A percentile compares a stretch with the other conserved stretches of the same genome.
Conservation (phyloP, 768 basidiomycete species). For the Clathrus columnatus region DNA sequence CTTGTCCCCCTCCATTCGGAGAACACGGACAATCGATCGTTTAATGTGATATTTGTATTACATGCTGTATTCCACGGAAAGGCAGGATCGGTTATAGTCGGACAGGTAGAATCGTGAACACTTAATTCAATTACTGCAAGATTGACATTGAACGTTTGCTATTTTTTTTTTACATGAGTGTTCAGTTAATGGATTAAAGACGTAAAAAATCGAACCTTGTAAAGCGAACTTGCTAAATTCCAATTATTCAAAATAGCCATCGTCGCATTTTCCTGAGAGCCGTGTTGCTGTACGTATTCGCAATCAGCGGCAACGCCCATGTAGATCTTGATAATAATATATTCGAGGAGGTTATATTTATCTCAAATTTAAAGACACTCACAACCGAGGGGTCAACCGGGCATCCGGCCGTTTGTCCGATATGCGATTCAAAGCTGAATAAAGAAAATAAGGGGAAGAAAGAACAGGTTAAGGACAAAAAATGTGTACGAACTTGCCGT, state of each 20-base stretch:
- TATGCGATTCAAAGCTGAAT: constrained; percentile 55
- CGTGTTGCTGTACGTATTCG: constrained; percentile 60
- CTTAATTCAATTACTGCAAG: constrained; percentile 75
- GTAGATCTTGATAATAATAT: constrained; percentile 38
- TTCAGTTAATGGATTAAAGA: constrained; percentile 12
- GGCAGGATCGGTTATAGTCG: constrained; percentile 39
- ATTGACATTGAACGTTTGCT: constrained; percentile 74
- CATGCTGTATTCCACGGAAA: constrained; percentile 76
- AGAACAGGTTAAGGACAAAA: constrained; percentile 24
- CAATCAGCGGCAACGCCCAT: constrained; percentile 90
- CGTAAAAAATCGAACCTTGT: constrained; percentile 37
- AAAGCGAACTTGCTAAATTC: constrained; percentile 70
- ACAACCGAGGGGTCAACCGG: constrained; percentile 64
- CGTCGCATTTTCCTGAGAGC: constrained; percentile 55
- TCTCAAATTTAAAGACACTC: constrained; percentile 19
- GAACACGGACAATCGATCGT: constrained; percentile 67
- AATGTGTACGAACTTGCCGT: constrained; percentile 40
- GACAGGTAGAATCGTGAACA: constrained; percentile 61
- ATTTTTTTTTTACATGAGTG: constrained; percentile 24
- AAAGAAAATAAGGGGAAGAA: constrained; percentile 38
- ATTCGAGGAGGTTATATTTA: not conserved
- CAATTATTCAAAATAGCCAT: constrained; percentile 67
- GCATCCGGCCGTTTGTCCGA: constrained; percentile 66
- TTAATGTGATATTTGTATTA: constrained; percentile 39
- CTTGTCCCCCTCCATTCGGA: constrained; percentile 73